phyloP scores from a whole-genome alignment of 768 basidiomycete species.

The Mycena kentingensis region DNA sequence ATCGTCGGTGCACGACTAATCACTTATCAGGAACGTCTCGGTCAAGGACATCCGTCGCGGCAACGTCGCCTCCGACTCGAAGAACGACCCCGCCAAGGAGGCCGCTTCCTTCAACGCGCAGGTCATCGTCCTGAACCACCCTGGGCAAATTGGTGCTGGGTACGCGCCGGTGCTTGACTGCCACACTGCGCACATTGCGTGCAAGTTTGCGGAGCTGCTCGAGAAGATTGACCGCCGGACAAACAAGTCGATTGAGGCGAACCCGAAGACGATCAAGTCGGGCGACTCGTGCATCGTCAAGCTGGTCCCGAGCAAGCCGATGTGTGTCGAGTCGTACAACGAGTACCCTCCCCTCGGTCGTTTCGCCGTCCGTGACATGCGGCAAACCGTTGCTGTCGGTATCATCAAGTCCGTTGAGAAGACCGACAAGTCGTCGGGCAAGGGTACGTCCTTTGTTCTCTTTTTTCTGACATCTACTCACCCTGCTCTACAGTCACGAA shows the following conservation, averaged over 20 bases:
- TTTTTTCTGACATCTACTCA: constrained; percentile 6
- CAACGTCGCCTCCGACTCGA: constrained; percentile 98
- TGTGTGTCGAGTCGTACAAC: constrained; percentile 71
- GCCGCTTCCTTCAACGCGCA: constrained; percentile 99
- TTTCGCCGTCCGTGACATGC: constrained; percentile 84
- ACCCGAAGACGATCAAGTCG: constrained; percentile 98
- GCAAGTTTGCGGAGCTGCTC: constrained; percentile 97
- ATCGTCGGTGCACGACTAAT: background rate
- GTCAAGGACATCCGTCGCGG: constrained; percentile 99
- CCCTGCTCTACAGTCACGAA: constrained; percentile 66
- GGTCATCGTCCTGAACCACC: constrained; percentile 99
- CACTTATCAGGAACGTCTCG: constrained; percentile 83
- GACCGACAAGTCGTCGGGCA: constrained; percentile 85
- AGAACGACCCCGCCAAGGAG: constrained; percentile 99
- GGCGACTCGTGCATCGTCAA: constrained; percentile 99
- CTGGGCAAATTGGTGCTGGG: constrained; percentile 98
- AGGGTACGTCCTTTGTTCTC: constrained; percentile 62
- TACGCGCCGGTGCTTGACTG: constrained; percentile 99
- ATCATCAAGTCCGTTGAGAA: constrained; percentile 80
- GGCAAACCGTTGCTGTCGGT: constrained; percentile 80
- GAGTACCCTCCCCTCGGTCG: constrained; percentile 85
- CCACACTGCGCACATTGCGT: constrained; percentile 99
- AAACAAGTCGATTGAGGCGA: constrained; percentile 86
- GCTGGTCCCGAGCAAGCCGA: constrained; percentile 90
- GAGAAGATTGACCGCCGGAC: constrained; percentile 99